Percentiles rank a stretch among this genome's conserved stretches.
Conservation (phyloP, 352 stramenopile genomes). For the Phytophthora kernoviae region DNA sequence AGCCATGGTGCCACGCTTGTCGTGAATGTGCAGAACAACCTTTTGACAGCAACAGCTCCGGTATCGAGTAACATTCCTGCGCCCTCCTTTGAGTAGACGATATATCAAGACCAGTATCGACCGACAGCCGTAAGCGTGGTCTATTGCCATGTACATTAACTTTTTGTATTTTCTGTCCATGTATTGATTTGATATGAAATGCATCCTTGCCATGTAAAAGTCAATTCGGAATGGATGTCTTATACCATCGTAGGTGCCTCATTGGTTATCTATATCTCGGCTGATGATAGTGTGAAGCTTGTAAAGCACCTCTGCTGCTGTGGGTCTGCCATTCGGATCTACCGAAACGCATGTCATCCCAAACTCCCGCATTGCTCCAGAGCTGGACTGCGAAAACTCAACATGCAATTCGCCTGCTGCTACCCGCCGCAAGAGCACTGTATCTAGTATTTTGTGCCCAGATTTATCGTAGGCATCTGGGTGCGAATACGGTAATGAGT, state of each 20-base stretch:
- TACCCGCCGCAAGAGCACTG: slow-evolving; percentile 24
- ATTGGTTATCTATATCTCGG: slow-evolving; percentile 7
- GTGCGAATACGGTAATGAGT: slow-evolving; percentile 21
- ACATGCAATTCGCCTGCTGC: slow-evolving; percentile 14
- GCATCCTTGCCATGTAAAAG: too few species aligned
- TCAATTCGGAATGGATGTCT: neutral
- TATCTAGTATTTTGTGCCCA: slow-evolving; percentile 16
- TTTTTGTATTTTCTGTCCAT: too few species aligned
- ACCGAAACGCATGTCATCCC: slow-evolving; percentile 17
- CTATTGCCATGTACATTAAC: neutral
- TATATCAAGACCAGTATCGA: too few species aligned
- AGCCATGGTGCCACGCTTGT: slow-evolving; percentile 21
- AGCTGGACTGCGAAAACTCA: slow-evolving; percentile 15
- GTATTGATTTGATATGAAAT: too few species aligned
- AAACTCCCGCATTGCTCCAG: slow-evolving; percentile 8
- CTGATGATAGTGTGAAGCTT: slow-evolving; percentile 29
- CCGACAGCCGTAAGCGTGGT: too few species aligned
- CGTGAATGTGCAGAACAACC: slow-evolving; percentile 44
- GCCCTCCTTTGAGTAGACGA: slow-evolving; percentile 11
- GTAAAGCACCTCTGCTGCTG: slow-evolving; percentile 35
- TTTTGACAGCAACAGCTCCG: slow-evolving; percentile 18
- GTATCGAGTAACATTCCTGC: neutral
- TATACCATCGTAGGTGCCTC: neutral
- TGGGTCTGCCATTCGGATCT: slow-evolving; percentile 16
- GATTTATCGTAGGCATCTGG: slow-evolving; percentile 9